Evolutionary conservation across 1,139 yeast species (phyloP), one percentile per base, ranked within the genome.

Genomic region (Pichia sp.): DNA sequence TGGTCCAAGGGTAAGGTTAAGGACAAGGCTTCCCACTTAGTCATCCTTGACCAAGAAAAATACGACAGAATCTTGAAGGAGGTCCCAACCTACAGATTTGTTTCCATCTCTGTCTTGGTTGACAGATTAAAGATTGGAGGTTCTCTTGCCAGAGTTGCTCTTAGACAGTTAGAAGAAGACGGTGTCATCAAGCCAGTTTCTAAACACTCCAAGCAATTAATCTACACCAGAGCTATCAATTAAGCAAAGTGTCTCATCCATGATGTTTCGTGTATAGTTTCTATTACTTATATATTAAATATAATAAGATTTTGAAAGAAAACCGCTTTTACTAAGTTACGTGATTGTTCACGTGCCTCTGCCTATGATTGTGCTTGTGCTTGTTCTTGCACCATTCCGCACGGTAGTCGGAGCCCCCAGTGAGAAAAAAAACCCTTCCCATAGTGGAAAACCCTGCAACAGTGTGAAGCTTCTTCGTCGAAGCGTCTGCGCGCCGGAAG

Each of bases 1-100:
- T 93, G 99, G 99, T 88, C 95, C 87, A 92, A 93, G 86, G 97
- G 97, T 81, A 91, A 95, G 88, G 97, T 91, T 79, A 95, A 95
- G 95, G 99, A 93, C 82, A 93, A 89, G 96, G 99, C 99, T 72
- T 95, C 89, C 79, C 99, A 93, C 85, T 85, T 91, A 75, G 93
- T 93, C 74, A 83, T 89, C 78, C 84, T 95, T 74, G 99, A 93
- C 80, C 97, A 95, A 83, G 96, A 93, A 71, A 89, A 92, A 77
- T 91, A 87, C 83, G 99, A 93, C 95, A 90, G 97, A 84, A 89
- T 93, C 83, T 79, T 91, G 82, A 95, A 93, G 89, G 99, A 95
- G 76, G 97, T 93, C 63, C 97, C 98, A 81, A 89, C 97, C 70
- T 93, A 87, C 95, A 93, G 95, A 86, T 91, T 84, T 77, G 96